A percentile compares a stretch with the other conserved stretches of the same genome.
phyloP scores from a whole-genome alignment of 345 rosid species.

The Eucalyptus marginata region DNA sequence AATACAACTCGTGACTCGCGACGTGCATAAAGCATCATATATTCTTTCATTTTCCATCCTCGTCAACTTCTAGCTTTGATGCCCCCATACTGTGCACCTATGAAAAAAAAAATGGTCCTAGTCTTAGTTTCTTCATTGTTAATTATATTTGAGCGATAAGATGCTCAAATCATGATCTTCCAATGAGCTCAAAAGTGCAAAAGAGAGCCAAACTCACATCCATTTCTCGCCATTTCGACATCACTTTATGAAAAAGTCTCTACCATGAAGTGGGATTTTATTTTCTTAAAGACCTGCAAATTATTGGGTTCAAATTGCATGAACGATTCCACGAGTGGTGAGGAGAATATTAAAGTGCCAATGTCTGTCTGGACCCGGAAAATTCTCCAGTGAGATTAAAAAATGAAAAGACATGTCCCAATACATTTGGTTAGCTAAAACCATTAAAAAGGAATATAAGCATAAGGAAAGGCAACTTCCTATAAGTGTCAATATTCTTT shows the following conservation, averaged over 20 bases:
- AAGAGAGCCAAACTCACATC: not conserved
- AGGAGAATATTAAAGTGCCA: not conserved
- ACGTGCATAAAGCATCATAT: not conserved
- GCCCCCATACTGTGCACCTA: not conserved
- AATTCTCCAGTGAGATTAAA: not conserved
- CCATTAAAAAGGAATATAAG: not conserved
- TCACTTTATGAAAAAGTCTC: not conserved
- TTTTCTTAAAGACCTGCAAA: not conserved
- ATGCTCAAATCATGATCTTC: not conserved
- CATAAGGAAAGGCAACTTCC: not conserved
- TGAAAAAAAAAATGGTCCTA: not conserved
- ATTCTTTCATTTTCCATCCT: not conserved
- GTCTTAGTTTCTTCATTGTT: not conserved
- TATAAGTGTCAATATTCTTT: not conserved
- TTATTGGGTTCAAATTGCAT: not conserved
- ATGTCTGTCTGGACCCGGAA: not conserved
- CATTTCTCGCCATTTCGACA: not conserved
- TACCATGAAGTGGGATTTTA: not conserved
- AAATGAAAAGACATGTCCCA: not conserved
- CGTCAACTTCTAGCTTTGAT: not conserved
- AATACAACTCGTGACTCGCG: not conserved
- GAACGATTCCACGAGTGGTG: not conserved
- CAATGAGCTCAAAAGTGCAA: not conserved
- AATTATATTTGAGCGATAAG: not conserved
- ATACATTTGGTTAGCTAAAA: not conserved